These are phyloP conservation scores for Teunomyces barrocoloradensis DNA, from an alignment of 805 yeast genomes.

Conservation along the genomic window DNA sequence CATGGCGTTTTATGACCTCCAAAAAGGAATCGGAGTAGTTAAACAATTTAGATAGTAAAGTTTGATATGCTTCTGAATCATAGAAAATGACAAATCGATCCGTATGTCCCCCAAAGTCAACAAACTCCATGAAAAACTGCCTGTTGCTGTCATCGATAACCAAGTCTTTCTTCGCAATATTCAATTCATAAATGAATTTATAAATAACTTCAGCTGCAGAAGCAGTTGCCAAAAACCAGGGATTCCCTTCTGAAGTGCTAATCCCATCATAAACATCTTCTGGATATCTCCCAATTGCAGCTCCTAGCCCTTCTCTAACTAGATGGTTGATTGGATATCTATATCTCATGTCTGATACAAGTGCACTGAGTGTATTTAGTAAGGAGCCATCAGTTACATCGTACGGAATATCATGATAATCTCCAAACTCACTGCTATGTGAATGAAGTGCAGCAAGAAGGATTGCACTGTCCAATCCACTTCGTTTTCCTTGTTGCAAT, in stretches of 20 bases:
- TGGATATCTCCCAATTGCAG: slow-evolving; percentile 87
- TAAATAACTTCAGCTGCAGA: slow-evolving; percentile 65
- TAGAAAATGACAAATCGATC: slow-evolving; percentile 30
- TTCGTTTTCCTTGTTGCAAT: slow-evolving; percentile 42
- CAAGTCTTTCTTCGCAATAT: slow-evolving; percentile 41
- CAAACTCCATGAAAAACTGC: slow-evolving; percentile 33
- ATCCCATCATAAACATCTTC: slow-evolving; percentile 86
- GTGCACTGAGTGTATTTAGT: slow-evolving; percentile 58
- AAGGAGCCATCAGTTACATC: slow-evolving; percentile 57
- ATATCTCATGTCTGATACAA: slow-evolving; percentile 66
- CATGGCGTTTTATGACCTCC: slow-evolving; percentile 56
- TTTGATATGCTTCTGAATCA: slow-evolving; percentile 44
- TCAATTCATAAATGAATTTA: slow-evolving; percentile 49
- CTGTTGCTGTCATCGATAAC: slow-evolving; percentile 30
- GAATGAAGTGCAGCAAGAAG: slow-evolving; percentile 53
- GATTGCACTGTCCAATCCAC: slow-evolving; percentile 79
- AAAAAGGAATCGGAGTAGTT: slow-evolving; percentile 67
- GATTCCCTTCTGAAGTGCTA: slow-evolving; percentile 75
- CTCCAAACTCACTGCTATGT: slow-evolving; percentile 40
- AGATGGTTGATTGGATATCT: slow-evolving; percentile 76
- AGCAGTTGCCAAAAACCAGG: slow-evolving; percentile 85
- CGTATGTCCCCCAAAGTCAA: slow-evolving; percentile 17
- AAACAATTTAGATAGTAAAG: slow-evolving; percentile 45
- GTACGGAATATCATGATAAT: slow-evolving; percentile 52
- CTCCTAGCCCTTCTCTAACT: slow-evolving; percentile 39